Base-by-base conservation (phyloP, 73 alveolate species). In the Paraurostyla sp. region DNA sequence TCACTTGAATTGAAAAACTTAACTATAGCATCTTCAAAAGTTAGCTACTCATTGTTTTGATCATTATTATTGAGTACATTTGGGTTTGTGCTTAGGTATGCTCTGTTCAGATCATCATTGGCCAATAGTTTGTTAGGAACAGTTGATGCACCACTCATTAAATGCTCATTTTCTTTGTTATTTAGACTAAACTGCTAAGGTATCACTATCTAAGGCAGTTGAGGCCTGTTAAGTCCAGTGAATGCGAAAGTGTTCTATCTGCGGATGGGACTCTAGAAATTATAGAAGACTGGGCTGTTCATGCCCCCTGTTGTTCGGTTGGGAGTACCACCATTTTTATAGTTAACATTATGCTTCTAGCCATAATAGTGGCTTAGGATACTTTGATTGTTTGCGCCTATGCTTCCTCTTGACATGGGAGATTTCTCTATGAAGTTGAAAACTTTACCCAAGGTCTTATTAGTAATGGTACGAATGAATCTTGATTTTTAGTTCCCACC, bases 21-120 rank as follows among this genome's bases (percentile, higher is more conserved):
- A 38, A 65, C 82, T 7, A 65, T 65, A 16, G 82, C 82, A 65
- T 65, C 82, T 65, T 65, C 82, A 22, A 65, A 65, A 11, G 82
- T 65, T 22, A 65, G 25, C 25, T 65, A 40, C 16, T 65, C 82
- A 40, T 65, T 65, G 38, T 65, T 65, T 15, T 38, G 27, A 13
- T 6, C 11, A 35, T 35, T 22, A 30, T 25, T 32, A 65, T 65
- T 65, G n/a, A n/a, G n/a, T n/a, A n/a, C n/a, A n/a, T n/a, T n/a
- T n/a, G 25, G 40, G 13, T 38, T 65, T 65, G 33, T 25, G 3
- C 27, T 59, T 59, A 59, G 9, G 3, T 20, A 20, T 59, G 11
- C 6, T 15, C n/a, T 7, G 3, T n/a, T n/a, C n/a, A n/a, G n/a
- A n/a, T n/a, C n/a, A n/a, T n/a, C n/a, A n/a, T n/a, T n/a, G n/a